Evolutionary conservation across 768 basidiomycete genomes (phyloP).

Genomic region (Tulasnella sp.): DNA sequence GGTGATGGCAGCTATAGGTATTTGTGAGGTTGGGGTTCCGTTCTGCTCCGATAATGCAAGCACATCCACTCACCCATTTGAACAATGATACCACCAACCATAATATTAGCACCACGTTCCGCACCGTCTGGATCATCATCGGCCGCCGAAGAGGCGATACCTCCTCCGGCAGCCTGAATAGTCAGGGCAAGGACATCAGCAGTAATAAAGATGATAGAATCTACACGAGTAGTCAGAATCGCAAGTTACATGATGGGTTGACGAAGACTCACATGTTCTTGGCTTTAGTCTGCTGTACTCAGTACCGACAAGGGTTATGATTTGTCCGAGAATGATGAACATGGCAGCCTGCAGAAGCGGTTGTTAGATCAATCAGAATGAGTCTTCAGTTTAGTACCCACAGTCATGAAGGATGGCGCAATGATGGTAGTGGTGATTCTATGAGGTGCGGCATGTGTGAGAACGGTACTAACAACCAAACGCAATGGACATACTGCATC

Average conservation of each 20-base stretch:
- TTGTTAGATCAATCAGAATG: neutral
- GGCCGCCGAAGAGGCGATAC: slow-evolving; percentile 1
- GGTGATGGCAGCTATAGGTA: slow-evolving; percentile 10
- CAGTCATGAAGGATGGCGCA: slow-evolving; percentile 14
- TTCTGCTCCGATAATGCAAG: neutral
- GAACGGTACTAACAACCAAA: too few species aligned
- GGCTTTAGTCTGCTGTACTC: slow-evolving; percentile 14
- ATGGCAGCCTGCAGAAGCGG: neutral
- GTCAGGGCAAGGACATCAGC: slow-evolving; percentile 3
- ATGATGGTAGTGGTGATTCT: slow-evolving; percentile 6
- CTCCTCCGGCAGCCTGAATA: slow-evolving; percentile 10
- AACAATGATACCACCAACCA: slow-evolving; percentile 14
- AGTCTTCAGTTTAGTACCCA: neutral
- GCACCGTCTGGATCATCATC: slow-evolving; percentile 1
- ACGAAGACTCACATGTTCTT: neutral
- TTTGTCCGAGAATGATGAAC: slow-evolving; percentile 13
- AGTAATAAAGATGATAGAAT: slow-evolving; percentile 4
- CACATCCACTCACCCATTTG: slow-evolving; percentile 13
- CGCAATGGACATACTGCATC: slow-evolving; percentile 6
- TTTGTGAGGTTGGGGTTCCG: neutral
- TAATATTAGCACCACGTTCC: slow-evolving; percentile 2
- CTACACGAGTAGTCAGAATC: neutral
- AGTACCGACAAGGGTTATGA: slow-evolving; percentile 1
- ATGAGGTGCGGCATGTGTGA: neutral
- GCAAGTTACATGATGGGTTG: neutral